These are phyloP conservation scores for Gamsiella multidivaricata DNA, from an alignment of 192 early-diverging fungal species.

Conservation along the genomic window DNA sequence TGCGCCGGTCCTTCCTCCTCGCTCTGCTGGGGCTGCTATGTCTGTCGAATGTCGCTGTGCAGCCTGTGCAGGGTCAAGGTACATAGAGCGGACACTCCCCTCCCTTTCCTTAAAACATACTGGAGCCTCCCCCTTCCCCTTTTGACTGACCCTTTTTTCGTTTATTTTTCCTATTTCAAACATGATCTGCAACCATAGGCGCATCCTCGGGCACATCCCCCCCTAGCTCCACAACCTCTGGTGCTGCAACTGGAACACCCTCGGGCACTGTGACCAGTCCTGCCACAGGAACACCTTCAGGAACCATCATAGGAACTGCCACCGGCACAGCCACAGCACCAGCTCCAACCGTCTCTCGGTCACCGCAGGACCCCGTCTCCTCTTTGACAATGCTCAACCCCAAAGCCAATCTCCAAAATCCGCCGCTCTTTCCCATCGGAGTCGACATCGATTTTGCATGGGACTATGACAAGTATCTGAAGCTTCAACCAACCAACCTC, in stretches of 20 bases:
- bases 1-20: constrained; percentile 16
- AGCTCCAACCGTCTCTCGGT: not conserved
- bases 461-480: constrained; percentile 23
- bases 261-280: not conserved
- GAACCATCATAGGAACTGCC: constrained; percentile 1
- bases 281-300: constrained; percentile 14
- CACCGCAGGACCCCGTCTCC: constrained; percentile 14
- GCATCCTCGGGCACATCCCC: not conserved
- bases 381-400: constrained; percentile 27
- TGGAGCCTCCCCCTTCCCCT: not conserved
- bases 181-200: not conserved
- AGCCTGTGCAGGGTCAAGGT: constrained; percentile 49
- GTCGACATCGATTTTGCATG: constrained; percentile 25
- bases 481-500: constrained; percentile 20
- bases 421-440: constrained; percentile 34
- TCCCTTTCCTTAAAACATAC: not conserved
- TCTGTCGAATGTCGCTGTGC: constrained; percentile 32
- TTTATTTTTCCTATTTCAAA: not conserved
- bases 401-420: constrained; percentile 10
- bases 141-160: not conserved
- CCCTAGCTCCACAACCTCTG: not conserved
- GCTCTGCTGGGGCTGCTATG: constrained; percentile 32
- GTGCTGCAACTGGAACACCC: not conserved
- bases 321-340: constrained; percentile 18
- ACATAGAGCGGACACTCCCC: not conserved